These are phyloP conservation scores for Neurospora hispaniola DNA, from an alignment of 495 filamentous ascomycete species.

Conservation along the genomic window DNA sequence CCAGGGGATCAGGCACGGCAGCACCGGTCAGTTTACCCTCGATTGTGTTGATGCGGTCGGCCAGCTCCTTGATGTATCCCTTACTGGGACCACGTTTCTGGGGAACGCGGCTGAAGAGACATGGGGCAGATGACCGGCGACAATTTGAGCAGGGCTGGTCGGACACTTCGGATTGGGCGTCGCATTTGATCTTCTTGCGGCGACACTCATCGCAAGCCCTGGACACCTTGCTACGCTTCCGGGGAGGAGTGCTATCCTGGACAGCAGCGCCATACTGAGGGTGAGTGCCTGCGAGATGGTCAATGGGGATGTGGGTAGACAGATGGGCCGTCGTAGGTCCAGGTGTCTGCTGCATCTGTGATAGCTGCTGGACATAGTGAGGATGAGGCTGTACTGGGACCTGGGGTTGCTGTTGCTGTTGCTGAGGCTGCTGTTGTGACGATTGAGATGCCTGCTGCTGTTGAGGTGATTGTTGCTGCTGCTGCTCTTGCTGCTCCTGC, in stretches of 20 bases:
- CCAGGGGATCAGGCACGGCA: constrained; percentile 13
- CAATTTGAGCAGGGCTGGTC: constrained; percentile 81
- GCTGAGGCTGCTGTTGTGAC: constrained; percentile 8
- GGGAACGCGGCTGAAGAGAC: constrained; percentile 84
- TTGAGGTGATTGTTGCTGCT: constrained; percentile 5
- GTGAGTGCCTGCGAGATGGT: constrained; percentile 13
- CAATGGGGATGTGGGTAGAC: constrained; percentile 24
- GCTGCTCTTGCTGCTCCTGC: constrained; percentile 17
- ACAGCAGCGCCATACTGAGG: constrained; percentile 12
- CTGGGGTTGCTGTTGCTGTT: constrained; percentile 7
- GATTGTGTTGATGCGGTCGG: constrained; percentile 74
- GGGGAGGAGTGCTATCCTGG: constrained; percentile 52
- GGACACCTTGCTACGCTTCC: constrained; percentile 86
- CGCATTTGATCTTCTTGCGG: constrained; percentile 93
- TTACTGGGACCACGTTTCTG: constrained; percentile 95
- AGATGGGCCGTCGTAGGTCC: constrained; percentile 16
- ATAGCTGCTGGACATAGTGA: constrained; percentile 6
- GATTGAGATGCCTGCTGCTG: not conserved
- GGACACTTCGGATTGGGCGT: constrained; percentile 69
- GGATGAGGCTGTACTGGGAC: not conserved
- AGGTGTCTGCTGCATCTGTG: constrained; percentile 4
- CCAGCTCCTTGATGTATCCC: constrained; percentile 95
- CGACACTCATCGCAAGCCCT: constrained; percentile 92
- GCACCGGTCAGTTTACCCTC: constrained; percentile 48
- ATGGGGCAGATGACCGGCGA: constrained; percentile 61